Evolutionary conservation across 2,329 filamentous ascomycete species (phyloP).

Genomic region (Dothideomycetidae sp.): DNA sequence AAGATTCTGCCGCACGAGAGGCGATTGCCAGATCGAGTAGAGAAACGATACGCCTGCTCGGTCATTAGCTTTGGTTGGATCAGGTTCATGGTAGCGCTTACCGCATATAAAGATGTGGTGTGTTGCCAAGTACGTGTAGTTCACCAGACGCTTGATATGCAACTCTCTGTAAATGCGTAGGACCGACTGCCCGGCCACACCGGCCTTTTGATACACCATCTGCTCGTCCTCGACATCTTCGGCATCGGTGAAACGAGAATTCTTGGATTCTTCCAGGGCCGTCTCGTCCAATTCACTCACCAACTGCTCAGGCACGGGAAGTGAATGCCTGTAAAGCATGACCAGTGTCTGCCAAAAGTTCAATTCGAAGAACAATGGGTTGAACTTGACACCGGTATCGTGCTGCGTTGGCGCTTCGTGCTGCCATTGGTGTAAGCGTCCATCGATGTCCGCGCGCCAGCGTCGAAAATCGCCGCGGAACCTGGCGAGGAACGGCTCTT

Average conservation of each 20-base stretch:
- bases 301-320: conserved; percentile 69
- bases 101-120: conserved; percentile 97
- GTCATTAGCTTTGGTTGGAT: background rate
- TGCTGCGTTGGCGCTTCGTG: conserved; percentile 60
- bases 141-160: conserved; percentile 76
- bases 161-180: conserved; percentile 80
- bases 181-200: conserved; percentile 87
- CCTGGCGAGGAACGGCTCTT: conserved; percentile 69
- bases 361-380: conserved; percentile 75
- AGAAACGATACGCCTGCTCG: conserved; percentile 67
- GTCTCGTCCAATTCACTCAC: conserved; percentile 57
- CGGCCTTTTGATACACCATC: conserved; percentile 82
- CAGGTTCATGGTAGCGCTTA: conserved; percentile 24
- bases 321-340: conserved; percentile 76
- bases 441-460: conserved; percentile 80
- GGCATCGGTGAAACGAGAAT: conserved; percentile 38
- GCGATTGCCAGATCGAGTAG: conserved; percentile 95
- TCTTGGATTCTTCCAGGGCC: conserved; percentile 41
- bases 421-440: conserved; percentile 74
- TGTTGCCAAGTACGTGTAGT: conserved; percentile 89
- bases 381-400: conserved; percentile 79
- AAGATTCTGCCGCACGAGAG: conserved; percentile 69
- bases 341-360: conserved; percentile 98
- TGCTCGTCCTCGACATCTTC: conserved; percentile 73
- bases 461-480: conserved; percentile 68